Evolutionary conservation across 768 basidiomycete species (phyloP).

Genomic region (Naematelia encephala): DNA sequence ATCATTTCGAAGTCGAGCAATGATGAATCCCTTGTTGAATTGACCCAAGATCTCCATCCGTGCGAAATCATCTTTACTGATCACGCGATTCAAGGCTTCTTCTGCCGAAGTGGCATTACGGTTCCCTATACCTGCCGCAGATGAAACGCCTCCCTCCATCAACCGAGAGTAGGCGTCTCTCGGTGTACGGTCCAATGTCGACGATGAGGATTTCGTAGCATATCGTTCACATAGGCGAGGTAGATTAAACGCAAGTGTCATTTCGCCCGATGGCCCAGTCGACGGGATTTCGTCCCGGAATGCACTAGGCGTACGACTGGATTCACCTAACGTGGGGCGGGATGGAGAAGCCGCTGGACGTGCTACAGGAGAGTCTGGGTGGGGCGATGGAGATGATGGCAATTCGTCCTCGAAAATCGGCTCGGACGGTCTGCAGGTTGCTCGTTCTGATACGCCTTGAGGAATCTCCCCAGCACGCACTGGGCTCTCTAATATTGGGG

Average conservation of each 20-base stretch:
- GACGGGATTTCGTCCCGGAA: constrained; percentile 36
- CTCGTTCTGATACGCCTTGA: neutral
- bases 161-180: constrained; percentile 31
- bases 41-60: constrained; percentile 84
- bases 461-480: too few species aligned
- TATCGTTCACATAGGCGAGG: constrained; percentile 37
- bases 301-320: constrained; percentile 4
- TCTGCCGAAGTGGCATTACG: constrained; percentile 58
- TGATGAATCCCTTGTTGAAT: constrained; percentile 93
- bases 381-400: neutral
- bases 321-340: neutral
- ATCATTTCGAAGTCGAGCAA: constrained; percentile 61
- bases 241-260: constrained; percentile 52
- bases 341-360: neutral
- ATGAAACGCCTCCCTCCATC: constrained; percentile 17
- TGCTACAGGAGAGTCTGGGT: neutral
- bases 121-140: constrained; percentile 44
- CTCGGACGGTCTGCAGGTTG: constrained; percentile 3
- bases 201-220: neutral
- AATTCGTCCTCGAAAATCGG: constrained; percentile 23
- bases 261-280: constrained; percentile 18
- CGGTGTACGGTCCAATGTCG: constrained; percentile 7
- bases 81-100: constrained; percentile 73
- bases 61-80: constrained; percentile 79
- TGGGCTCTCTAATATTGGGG: too few species aligned